Base-by-base conservation (phyloP, 805 yeast species). In the Barnettozyma sp. region DNA sequence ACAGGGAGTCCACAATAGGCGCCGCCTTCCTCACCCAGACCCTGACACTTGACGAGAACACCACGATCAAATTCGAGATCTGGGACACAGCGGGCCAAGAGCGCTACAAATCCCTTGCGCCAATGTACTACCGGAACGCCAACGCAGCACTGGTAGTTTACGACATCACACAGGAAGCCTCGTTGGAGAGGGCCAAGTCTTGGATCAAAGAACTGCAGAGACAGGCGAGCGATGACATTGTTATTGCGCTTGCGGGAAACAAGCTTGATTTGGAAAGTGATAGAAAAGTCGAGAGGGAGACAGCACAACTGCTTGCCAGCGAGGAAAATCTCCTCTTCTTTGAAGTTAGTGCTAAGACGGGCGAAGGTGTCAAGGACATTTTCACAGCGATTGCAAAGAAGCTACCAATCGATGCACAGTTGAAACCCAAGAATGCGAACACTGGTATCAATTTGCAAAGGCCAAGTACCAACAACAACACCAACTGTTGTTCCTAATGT, bases 1-100 rank as follows among this genome's bases (percentile, higher is more conserved):
- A 75, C 45, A 73, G 90, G 40, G 85, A 94, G 47, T 83, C 94
- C 28, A 92, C 98, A 2, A 92, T 92, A 37, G 99, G 99, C n/a
- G 99, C 98, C 4, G 98, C 97, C 0, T 92, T 90, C 59, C 71
- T 92, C 26, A 85, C 97, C 13, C 94, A 87, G 55, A 77, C 82
- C 9, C 66, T 82, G 10, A 65, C 65, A 9, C 45, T 75, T 7
- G 72, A 65, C 35, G 46, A 56, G 12, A 54, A 63, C 43, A 59
- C 71, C 24, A 62, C 61, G 25, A 69, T 58, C 40, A 63, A 55
- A 56, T 78, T 59, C 35, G 75, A 70, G 44, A 70, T 70, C 23
- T 70, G 75, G 70, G 98, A 90, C 56, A 90, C 98, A 11, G 98
- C 98, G 0, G 98, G 98, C 18, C 98, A 82, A 55, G 94, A 82